Evolutionary conservation across 192 early-diverging fungal genomes (phyloP), one percentile per base, ranked within the genome.

Genomic region (Gryganskiella cystojenkinii): DNA sequence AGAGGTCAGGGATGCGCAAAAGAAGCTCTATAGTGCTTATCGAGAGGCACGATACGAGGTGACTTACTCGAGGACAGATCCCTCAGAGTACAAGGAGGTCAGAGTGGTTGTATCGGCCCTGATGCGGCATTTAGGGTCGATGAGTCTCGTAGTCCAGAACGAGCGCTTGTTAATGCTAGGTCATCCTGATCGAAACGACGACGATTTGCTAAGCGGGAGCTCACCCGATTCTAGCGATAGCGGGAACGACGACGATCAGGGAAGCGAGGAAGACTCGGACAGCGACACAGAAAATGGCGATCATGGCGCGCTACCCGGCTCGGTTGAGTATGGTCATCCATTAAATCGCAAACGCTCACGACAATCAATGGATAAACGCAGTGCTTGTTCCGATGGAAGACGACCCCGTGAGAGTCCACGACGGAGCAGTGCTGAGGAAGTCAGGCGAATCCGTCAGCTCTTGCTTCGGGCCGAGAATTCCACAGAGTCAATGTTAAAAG

Each of bases 41-140:
- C 50, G 42, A 4, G 63, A 65, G 28, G 63, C 63, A 17, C 50
- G 63, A 17, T 65, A 65, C 28, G 63, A 55, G 52, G 63, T 65
- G 2, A 65, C 63, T 6, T 65, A 27, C 19, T 53, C 63, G 22
- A 55, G 20, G 42, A 43, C 24, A 4, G 35, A 65, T 45, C 63
- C 63, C 17, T 35, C 40, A 0, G 63, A 55, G 2, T 65, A 65
- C 30, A 65, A 55, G 30, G 63, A 55, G n/a, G 63, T 55, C 8
- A 49, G 51, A 5, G 50, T 51, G 2, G 42, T 65, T 3, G 27
- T 65, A 2, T 55, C 63, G 20, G 37, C 52, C 1, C 6, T 65
- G 51, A 65, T 65, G 63, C 63, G 52, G 19, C 63, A 65, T 51
- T 37, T 65, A 0, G 52, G 49, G 2, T 65, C 63, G 9, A 65